These are phyloP conservation scores for Candida lessepsii DNA, from an alignment of 805 yeast genomes.

Conservation along the genomic window DNA sequence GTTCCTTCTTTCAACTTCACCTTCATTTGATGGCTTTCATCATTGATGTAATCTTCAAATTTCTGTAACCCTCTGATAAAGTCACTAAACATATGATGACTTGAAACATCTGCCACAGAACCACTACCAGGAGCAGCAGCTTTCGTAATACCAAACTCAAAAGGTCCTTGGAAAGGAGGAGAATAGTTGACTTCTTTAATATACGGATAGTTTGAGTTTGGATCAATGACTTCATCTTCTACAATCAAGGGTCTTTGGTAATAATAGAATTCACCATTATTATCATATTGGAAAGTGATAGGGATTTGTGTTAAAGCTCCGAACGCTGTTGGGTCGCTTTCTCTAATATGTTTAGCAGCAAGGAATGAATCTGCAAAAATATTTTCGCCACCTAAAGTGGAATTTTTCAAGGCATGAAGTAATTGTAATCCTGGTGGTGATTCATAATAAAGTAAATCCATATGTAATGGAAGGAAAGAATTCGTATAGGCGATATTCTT, in stretches of 20 bases:
- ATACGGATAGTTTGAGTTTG: conserved; percentile 17
- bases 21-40: conserved; percentile 53
- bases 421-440: conserved; percentile 80
- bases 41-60: conserved; percentile 59
- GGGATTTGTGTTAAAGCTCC: conserved; percentile 62
- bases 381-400: conserved; percentile 65
- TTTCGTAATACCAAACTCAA: conserved; percentile 53
- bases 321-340: conserved; percentile 60
- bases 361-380: conserved; percentile 67
- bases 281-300: conserved; percentile 65
- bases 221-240: conserved; percentile 38
- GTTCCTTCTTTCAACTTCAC: conserved; percentile 56
- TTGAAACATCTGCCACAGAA: conserved; percentile 37
- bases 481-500: conserved; percentile 70
- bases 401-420: conserved; percentile 56
- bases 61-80: conserved; percentile 55
- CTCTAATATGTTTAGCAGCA: conserved; percentile 57
- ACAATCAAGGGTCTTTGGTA: conserved; percentile 62
- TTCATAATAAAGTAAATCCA: conserved; percentile 75
- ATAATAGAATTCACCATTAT: conserved; percentile 60
- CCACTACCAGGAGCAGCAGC: conserved; percentile 1
- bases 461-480: conserved; percentile 66
- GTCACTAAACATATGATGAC: conserved; percentile 46
- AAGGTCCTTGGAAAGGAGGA: conserved; percentile 83
- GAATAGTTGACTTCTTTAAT: conserved; percentile 68